Percentiles rank a stretch among this genome's conserved stretches.
Evolutionary conservation across 140 eudicot genomes (phyloP).

Genomic region (Eryngium alpinum): DNA sequence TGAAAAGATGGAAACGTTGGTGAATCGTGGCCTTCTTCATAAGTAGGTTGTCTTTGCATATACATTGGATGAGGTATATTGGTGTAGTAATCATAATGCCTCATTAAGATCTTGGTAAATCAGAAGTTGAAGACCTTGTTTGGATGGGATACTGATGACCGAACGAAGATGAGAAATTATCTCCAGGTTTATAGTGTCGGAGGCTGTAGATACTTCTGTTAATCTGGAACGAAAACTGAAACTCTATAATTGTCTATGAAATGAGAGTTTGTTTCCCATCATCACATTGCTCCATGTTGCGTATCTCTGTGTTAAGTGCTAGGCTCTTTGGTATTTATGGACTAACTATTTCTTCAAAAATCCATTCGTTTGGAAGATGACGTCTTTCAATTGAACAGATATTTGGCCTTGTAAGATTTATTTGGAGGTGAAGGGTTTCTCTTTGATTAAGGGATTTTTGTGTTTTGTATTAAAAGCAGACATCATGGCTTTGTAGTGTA

Average conservation of each 20-base stretch:
- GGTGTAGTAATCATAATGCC: background rate
- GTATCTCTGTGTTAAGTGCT: background rate
- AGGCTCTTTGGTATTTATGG: background rate
- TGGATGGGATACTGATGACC: background rate
- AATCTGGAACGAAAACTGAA: too few species aligned
- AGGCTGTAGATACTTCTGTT: background rate
- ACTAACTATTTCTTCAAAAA: background rate
- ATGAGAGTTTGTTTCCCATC: background rate
- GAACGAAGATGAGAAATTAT: background rate
- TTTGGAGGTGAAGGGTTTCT: background rate
- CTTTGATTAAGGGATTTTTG: background rate
- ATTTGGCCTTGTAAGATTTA: background rate
- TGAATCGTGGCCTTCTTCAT: too few species aligned
- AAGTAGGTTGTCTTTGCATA: too few species aligned
- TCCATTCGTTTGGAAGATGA: background rate
- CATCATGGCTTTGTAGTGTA: background rate
- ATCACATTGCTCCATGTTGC: background rate
- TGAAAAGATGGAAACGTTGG: too few species aligned
- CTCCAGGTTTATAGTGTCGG: background rate
- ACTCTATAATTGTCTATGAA: background rate
- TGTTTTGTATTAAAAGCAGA: background rate
- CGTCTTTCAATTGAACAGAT: background rate
- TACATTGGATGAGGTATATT: background rate
- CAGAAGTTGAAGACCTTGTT: background rate
- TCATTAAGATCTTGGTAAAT: background rate